Base-by-base conservation (phyloP, 495 filamentous ascomycete genomes). In the Annulohypoxylon stygium region DNA sequence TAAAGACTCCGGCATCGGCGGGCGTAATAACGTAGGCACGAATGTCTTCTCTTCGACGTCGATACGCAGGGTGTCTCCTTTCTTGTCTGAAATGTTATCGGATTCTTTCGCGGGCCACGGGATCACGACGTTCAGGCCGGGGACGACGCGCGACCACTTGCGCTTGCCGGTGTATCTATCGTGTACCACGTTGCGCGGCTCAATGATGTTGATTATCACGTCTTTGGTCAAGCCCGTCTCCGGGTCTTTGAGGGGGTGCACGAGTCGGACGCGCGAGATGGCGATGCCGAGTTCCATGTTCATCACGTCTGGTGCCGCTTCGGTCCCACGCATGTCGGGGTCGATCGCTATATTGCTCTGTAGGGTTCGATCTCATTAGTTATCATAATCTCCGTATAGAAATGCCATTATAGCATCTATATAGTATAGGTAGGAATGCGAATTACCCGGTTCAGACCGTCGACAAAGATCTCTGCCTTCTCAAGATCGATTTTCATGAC, bases 1-100 rank as follows among this genome's bases (percentile, higher is more conserved):
- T 36, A 98, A 88, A 26, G 78, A 83, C 51, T 83, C 79, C 26
- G 96, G 93, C 85, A 98, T 92, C n/a, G 95, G 95, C 16, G 92
- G 85, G 11, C 84, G 78, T 2, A 93, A 82, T 11, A 98, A 80
- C 12, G 90, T 92, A 0, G 95, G 94, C 10, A 89, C 81, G 82
- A 90, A 98, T 8, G 92, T 95, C 61, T 78, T 82, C 14, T 88
- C 85, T 69, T 97, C 93, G 62, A 93, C 92, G 61, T 92, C 88
- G 78, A 90, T 87, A 58, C 92, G 90, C 45, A 90, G 78, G 1
- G 95, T 97, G 82, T 97, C 95, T 76, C 36, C 78, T 0, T 82
- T 78, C 70, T 89, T 74, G 70, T 92, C 91, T 65, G 85, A 82
- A 20, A 82, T 11, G n/a, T 85, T 78, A 26, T 69, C 74, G 20